phyloP scores from a whole-genome alignment of 2,329 filamentous ascomycete genomes.

The Exophiala phaeomuriformis region DNA sequence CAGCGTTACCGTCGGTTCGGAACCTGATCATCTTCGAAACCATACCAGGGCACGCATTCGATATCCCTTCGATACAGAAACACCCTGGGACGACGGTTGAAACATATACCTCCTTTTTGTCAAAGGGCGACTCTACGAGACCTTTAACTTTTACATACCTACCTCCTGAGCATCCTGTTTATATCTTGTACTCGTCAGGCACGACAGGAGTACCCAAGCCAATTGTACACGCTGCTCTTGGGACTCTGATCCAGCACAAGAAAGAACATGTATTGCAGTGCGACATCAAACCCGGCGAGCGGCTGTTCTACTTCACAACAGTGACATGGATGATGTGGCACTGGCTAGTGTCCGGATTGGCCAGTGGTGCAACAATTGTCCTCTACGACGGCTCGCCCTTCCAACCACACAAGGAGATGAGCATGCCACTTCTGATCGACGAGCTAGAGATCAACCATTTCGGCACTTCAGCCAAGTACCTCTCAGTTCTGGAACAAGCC shows the following conservation, averaged over 20 bases:
- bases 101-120: constrained; percentile 42
- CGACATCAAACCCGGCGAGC: constrained; percentile 63
- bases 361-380: constrained; percentile 72
- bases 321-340: constrained; percentile 99
- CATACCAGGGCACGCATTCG: constrained; percentile 39
- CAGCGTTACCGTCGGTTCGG: constrained; percentile 58
- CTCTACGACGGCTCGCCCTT: constrained; percentile 94
- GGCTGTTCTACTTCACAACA: constrained; percentile 89
- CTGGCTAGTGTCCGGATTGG: constrained; percentile 82
- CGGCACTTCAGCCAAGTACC: constrained; percentile 88
- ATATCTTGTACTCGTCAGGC: constrained; percentile 87
- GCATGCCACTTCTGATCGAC: constrained; percentile 74
- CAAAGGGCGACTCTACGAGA: constrained; percentile 36
- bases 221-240: constrained; percentile 85
- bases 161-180: constrained; percentile 77
- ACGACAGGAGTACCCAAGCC: constrained; percentile 85
- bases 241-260: constrained; percentile 91
- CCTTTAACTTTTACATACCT: constrained; percentile 66
- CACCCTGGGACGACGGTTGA: constrained; percentile 33
- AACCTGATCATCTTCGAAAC: constrained; percentile 69
- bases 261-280: constrained; percentile 90
- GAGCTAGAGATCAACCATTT: constrained; percentile 82
- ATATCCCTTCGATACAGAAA: constrained; percentile 32
- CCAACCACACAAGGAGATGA: constrained; percentile 66
- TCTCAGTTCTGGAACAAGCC: constrained; percentile 81